phyloP scores from a whole-genome alignment of 2,329 filamentous ascomycete genomes.

The Aspergillus proliferans region DNA sequence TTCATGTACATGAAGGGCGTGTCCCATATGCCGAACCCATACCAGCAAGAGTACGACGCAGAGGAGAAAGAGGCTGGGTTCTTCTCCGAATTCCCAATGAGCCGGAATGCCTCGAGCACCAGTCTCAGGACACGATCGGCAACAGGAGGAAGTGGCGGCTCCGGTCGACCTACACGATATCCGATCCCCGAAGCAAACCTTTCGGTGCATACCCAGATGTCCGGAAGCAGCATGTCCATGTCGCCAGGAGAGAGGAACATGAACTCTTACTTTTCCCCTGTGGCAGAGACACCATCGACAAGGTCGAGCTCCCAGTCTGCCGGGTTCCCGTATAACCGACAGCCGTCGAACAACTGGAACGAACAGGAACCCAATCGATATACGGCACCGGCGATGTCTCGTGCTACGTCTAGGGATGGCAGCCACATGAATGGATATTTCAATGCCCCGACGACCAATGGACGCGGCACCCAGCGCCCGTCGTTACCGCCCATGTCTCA shows the following conservation, averaged over 20 bases:
- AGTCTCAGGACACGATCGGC: constrained; percentile 71
- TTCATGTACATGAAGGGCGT: constrained; percentile 74
- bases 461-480: constrained; percentile 56
- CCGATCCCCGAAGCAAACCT: constrained; percentile 59
- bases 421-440: constrained; percentile 59
- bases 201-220: constrained; percentile 60
- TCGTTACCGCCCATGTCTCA: constrained; percentile 68
- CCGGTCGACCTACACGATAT: constrained; percentile 62
- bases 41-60: constrained; percentile 55
- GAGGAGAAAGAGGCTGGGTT: constrained; percentile 43
- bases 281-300: constrained; percentile 61
- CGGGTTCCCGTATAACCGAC: constrained; percentile 74
- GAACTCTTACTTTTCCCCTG: constrained; percentile 94
- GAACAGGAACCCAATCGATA: constrained; percentile 69
- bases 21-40: constrained; percentile 71
- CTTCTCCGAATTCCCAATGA: constrained; percentile 48
- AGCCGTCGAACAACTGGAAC: constrained; percentile 62
- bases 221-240: constrained; percentile 45
- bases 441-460: constrained; percentile 55
- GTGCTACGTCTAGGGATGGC: constrained; percentile 72
- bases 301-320: constrained; percentile 49
- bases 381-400: constrained; percentile 79
- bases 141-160: constrained; percentile 54
- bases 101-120: constrained; percentile 65
- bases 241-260: constrained; percentile 58